Evolutionary conservation across 768 basidiomycete species (phyloP), one percentile per base, ranked within the genome.

Genomic region (Pulveroboletus ravenelii): DNA sequence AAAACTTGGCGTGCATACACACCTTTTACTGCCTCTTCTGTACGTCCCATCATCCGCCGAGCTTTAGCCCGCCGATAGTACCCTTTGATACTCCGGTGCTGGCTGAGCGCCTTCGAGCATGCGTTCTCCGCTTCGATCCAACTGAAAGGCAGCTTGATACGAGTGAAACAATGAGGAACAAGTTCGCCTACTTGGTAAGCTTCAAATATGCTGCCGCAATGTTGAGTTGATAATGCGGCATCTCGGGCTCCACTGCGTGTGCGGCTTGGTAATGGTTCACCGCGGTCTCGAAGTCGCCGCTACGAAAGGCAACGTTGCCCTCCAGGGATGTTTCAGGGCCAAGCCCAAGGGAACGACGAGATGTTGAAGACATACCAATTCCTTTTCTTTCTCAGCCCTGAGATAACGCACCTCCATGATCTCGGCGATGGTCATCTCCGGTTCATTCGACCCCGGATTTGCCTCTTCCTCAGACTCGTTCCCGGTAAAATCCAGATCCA

Each of bases 161-260:
- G 49, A 46, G 50, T 48, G 50, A 45, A 32, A 38, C 10, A 45
- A 42, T 41, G 51, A 37, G 40, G 37, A 47, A 25, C 27, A 32
- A 41, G 57, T 18, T 30, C 38, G 70, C 83, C 51, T 65, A 89
- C 87, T 84, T 79, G 66, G 73, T 71, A 41, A 88, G 66, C 61
- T 89, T 89, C 32, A 89, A 64, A 62, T 87, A 75, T 0, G 87
- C 86, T 1, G 85, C 85, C 3, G 87, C 87, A 23, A 88, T 74
- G 59, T 89, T 89, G 32, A 88, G 77, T 59, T 86, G 82, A 57
- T 89, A 89, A 58, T 85, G 80, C 1, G 87, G 84, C 53, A 88
- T 64, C 62, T 88, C 87, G 3, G 85, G 78, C 58, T 88, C 86
- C 38, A 84, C 82, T 6, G 72, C 58, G 60, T 81, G 73, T 1